These are phyloP conservation scores for Quercus glauca DNA, from an alignment of 306 rosid genomes.

Conservation along the genomic window DNA sequence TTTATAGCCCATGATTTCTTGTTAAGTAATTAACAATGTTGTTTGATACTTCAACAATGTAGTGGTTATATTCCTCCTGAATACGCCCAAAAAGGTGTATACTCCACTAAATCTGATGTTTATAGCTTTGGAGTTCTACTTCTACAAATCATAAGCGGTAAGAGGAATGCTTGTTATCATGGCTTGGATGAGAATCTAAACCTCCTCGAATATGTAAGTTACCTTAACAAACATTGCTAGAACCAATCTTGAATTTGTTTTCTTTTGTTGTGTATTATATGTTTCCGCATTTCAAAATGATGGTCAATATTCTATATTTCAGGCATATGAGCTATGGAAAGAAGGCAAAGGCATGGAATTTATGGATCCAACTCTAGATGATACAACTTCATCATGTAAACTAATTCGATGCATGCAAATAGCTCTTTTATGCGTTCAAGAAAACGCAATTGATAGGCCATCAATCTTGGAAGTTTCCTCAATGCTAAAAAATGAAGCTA, in stretches of 20 bases:
- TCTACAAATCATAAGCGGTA: constrained; percentile 66
- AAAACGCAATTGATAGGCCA: constrained; percentile 37
- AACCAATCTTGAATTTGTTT: not conserved
- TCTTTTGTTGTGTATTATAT: not conserved
- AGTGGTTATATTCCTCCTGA: no score
- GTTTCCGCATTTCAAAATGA: not conserved
- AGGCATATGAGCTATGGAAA: constrained; percentile 44
- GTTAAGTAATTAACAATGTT: no score
- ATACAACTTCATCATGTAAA: constrained; percentile 23
- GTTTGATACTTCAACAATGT: no score
- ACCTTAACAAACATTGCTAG: not conserved
- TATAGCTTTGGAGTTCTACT: constrained; percentile 44
- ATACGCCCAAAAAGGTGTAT: not conserved
- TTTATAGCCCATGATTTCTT: no score
- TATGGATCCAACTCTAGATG: constrained; percentile 33
- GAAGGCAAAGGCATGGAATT: constrained; percentile 29
- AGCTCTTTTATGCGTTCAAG: constrained; percentile 37
- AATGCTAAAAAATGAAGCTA: constrained; percentile 32
- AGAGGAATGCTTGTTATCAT: constrained; percentile 37
- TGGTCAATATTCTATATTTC: not conserved
- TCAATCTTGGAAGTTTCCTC: constrained; percentile 31
- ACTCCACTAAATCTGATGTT: constrained; percentile 55
- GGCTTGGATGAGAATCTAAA: constrained; percentile 37
- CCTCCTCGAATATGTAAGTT: constrained; percentile 56
- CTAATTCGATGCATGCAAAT: constrained; percentile 34